Base-by-base conservation (phyloP, 768 basidiomycete genomes). In the Clathrus columnatus region DNA sequence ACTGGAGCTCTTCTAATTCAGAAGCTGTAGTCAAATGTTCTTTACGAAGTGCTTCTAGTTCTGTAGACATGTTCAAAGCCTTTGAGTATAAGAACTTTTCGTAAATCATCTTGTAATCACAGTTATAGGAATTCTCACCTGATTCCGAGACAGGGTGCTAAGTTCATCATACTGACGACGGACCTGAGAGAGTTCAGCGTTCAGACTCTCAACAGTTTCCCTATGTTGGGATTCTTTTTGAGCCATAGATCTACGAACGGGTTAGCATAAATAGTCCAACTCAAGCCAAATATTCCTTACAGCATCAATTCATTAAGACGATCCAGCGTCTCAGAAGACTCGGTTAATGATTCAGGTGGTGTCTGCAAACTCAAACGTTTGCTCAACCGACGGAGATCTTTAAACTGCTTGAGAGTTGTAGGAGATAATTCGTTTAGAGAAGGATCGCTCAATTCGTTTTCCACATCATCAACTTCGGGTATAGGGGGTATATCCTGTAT, bases 191-290 rank as follows among this genome's bases (percentile, higher is more conserved):
- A 96, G 74, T 63, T 94, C 81, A 14, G 72, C 64, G 44, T 82
- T 83, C 59, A 97, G 75, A 28, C 73, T 72, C 42, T 90, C 84
- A 24, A 96, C 86, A 21, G 79, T 66, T 64, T 95, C 90, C 30
- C 82, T 81, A 66, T 98, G 95, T 29, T 83, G 75, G 4, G 90
- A 86, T 68, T 99, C 96, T 67, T 98, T 98, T 72, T 90, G 86
- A 2, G 94, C 94, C 95, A 98, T 97, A 2, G 95, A 91, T 60
- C 92, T 96, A 57, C 11, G 62, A 45, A 46, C 7, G 26, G n/a
- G 28, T 18, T 10, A 48, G 17, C 7, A 30, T 23, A 32, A 16
- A 1, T 10, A 29, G 4, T 49, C 42, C 57, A 61, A 48, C 54
- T 28, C 45, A 50, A 48, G 26, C 42, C 28, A 50, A 8, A 55